phyloP scores from a whole-genome alignment of 106 monocot species.

The Alisma plantagoaquatica region DNA sequence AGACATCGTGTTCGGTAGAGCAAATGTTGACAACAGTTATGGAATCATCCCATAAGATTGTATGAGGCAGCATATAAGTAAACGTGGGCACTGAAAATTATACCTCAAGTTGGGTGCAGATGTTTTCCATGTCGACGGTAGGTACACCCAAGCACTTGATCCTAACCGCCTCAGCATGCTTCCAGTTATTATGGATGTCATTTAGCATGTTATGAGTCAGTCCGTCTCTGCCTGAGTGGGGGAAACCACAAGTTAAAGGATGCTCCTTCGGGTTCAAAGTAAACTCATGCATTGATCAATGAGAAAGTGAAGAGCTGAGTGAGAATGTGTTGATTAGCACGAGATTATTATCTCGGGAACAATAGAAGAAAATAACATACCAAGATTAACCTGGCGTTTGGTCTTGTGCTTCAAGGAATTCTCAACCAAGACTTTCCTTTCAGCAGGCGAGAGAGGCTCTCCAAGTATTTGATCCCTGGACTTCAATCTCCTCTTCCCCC shows the following conservation, averaged over 20 bases:
- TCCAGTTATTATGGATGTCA: conserved; percentile 97
- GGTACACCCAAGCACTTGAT: conserved; percentile 98
- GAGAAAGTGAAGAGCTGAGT: no score
- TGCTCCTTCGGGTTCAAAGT: no score
- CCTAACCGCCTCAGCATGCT: conserved; percentile 76
- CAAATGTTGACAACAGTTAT: no score
- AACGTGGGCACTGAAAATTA: not conserved
- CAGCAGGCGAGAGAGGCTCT: conserved; percentile 49
- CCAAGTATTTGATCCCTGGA: conserved; percentile 52
- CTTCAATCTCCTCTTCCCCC: conserved; percentile 17
- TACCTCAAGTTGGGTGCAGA: conserved; percentile 95
- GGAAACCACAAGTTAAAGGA: no score
- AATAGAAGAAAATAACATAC: conserved; percentile 19
- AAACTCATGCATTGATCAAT: no score
- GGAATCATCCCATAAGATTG: no score
- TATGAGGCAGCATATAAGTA: not conserved
- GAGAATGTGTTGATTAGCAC: no score
- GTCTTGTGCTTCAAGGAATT: conserved; percentile 55
- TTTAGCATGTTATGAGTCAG: conserved; percentile 98
- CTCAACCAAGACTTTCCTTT: conserved; percentile 48
- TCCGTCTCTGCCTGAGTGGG: conserved; percentile 98
- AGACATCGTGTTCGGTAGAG: no score
- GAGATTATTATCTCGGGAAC: no score
- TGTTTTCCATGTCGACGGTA: conserved; percentile 98
- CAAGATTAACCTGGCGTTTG: conserved; percentile 88